These are phyloP conservation scores for Senna tora DNA, from an alignment of 306 rosid species.

Conservation along the genomic window DNA sequence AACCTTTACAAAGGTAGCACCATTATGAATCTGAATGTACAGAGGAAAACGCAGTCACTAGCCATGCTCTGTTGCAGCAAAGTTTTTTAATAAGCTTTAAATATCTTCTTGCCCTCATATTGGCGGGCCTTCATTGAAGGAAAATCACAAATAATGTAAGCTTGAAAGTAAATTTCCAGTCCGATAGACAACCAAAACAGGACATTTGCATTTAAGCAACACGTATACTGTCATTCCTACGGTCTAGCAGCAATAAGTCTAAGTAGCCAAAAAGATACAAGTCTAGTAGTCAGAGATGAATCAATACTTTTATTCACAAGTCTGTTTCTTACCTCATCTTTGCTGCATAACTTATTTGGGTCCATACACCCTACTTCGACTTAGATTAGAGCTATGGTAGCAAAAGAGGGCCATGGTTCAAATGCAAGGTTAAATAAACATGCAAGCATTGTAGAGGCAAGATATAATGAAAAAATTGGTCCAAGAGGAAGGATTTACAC, in stretches of 20 bases:
- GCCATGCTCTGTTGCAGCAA: constrained; percentile 16
- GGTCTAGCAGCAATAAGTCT: constrained; percentile 2
- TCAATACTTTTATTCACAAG: neutral
- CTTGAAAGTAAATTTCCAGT: constrained; percentile 14
- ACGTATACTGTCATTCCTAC: neutral
- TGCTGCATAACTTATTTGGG: neutral
- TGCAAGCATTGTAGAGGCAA: neutral
- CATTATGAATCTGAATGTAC: constrained; percentile 69
- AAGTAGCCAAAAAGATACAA: neutral
- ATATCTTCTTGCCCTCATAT: neutral
- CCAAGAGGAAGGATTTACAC: neutral
- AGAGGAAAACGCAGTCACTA: constrained; percentile 32
- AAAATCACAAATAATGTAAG: constrained; percentile 9
- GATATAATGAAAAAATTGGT: neutral
- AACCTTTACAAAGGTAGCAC: constrained; percentile 84
- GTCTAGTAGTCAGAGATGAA: neutral
- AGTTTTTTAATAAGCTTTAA: constrained; percentile 15
- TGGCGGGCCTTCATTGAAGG: constrained; percentile 12
- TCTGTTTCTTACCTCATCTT: neutral
- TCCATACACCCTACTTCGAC: neutral
- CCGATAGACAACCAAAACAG: constrained; percentile 34
- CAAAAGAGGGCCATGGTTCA: neutral
- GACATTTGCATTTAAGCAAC: no score
- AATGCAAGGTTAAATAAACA: neutral
- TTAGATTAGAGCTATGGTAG: neutral